Conservation (phyloP, 2,329 filamentous ascomycete species). For the Diaporthe sp. region DNA sequence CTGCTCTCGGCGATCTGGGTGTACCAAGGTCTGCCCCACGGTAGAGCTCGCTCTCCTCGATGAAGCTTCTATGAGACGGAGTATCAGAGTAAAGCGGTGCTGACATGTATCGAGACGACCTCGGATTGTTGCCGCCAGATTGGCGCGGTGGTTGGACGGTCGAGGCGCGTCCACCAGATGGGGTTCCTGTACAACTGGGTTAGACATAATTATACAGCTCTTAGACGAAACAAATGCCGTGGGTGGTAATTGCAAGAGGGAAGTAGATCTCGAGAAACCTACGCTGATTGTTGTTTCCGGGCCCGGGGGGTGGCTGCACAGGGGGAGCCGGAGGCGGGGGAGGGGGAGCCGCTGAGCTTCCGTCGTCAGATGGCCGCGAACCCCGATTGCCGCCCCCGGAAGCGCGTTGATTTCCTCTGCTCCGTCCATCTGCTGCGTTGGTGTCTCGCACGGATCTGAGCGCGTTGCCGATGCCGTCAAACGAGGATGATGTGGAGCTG, state of each 20-base stretch:
- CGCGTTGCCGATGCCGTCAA: not conserved
- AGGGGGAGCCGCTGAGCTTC: not conserved
- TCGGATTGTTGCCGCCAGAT: not conserved
- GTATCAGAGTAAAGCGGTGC: slow-evolving; percentile 32
- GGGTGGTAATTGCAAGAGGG: not conserved
- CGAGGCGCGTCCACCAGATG: not conserved
- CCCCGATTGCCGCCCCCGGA: not conserved
- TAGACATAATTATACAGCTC: not conserved
- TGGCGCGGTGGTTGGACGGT: slow-evolving; percentile 11
- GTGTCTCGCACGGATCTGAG: slow-evolving; percentile 13
- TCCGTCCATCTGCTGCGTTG: slow-evolving; percentile 10
- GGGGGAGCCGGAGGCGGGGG: not conserved
- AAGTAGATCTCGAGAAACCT: not conserved
- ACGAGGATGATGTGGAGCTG: not conserved
- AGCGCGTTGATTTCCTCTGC: not conserved
- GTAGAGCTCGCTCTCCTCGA: slow-evolving; percentile 45
- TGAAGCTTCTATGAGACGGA: slow-evolving; percentile 41
- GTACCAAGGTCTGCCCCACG: slow-evolving; percentile 42
- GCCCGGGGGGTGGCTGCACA: not conserved
- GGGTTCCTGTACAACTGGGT: not conserved
- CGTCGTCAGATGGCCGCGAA: not conserved
- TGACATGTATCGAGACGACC: slow-evolving; percentile 11
- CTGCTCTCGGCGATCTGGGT: slow-evolving; percentile 22
- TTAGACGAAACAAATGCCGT: no score
- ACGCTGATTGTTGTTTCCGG: not conserved